Percentiles rank a stretch among this genome's conserved stretches.
Evolutionary conservation across 2,329 filamentous ascomycete species (phyloP).

Genomic region (Cryphonectria radicalis): DNA sequence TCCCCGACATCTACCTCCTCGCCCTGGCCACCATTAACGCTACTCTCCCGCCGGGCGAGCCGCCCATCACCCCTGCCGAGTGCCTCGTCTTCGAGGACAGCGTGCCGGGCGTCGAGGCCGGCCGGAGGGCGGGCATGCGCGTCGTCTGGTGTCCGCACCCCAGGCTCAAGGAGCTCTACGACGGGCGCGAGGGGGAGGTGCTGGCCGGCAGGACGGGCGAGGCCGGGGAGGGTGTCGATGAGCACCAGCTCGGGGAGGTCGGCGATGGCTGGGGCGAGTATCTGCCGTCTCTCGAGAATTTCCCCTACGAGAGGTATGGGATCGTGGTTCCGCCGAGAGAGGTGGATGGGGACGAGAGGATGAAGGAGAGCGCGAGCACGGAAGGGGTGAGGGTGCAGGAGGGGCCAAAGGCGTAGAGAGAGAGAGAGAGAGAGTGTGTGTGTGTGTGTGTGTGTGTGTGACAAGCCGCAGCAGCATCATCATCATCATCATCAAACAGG

Average conservation of each 20-base stretch:
- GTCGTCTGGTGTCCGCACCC: slow-evolving; percentile 91
- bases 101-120: slow-evolving; percentile 89
- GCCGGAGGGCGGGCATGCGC: slow-evolving; percentile 89
- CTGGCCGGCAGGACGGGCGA: slow-evolving; percentile 80
- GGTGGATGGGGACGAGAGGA: slow-evolving; percentile 49
- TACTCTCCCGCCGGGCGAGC: slow-evolving; percentile 64
- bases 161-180: slow-evolving; percentile 75
- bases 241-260: slow-evolving; percentile 60
- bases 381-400: slow-evolving; percentile 29
- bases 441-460: too few species aligned
- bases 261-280: slow-evolving; percentile 67
- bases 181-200: slow-evolving; percentile 77
- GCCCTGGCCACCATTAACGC: slow-evolving; percentile 85
- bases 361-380: slow-evolving; percentile 43
- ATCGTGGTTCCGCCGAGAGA: slow-evolving; percentile 53
- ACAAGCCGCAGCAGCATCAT: too few species aligned
- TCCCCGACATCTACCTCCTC: slow-evolving; percentile 91
- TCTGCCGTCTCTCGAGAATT: slow-evolving; percentile 53
- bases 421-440: too few species aligned
- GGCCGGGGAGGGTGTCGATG: slow-evolving; percentile 56
- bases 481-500: neutral
- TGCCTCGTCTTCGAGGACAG: slow-evolving; percentile 97
- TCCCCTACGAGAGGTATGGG: slow-evolving; percentile 63
- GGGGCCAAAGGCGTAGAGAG: slow-evolving; percentile 5
- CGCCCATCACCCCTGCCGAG: slow-evolving; percentile 76